These are phyloP conservation scores for Leersia perrieri DNA, from an alignment of 176 grass and related monocot species.

Conservation along the genomic window DNA sequence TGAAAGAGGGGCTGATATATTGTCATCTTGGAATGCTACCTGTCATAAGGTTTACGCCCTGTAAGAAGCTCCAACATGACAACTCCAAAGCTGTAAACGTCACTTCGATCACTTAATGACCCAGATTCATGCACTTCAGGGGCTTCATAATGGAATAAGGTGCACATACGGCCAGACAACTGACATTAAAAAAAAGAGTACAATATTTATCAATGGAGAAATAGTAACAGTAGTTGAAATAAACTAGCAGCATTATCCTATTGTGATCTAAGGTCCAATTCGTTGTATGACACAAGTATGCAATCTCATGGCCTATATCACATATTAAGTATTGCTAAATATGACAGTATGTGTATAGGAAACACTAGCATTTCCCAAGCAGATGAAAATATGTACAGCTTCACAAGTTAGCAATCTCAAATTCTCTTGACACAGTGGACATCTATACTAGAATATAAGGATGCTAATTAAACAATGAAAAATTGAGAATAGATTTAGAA, in stretches of 20 bases:
- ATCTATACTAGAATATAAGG: not conserved
- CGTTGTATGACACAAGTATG: no score
- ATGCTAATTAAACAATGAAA: not conserved
- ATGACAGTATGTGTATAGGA: not conserved
- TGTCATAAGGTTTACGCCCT: conserved; percentile 85
- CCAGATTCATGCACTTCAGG: conserved; percentile 87
- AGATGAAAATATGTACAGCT: not conserved
- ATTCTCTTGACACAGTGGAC: not conserved
- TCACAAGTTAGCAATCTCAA: not conserved
- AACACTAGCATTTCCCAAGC: not conserved
- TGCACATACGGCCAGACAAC: conserved; percentile 58
- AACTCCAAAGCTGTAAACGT: conserved; percentile 93
- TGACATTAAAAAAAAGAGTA: conserved; percentile 42
- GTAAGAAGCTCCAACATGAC: conserved; percentile 99
- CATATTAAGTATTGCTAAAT: not conserved
- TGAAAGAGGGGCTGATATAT: not conserved
- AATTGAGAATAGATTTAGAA: not conserved
- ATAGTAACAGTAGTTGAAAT: not conserved
- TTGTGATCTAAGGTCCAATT: not conserved
- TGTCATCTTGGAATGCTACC: conserved; percentile 36
- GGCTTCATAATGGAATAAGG: conserved; percentile 83
- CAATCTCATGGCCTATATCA: not conserved
- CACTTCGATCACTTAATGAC: conserved; percentile 71
- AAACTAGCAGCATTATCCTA: not conserved
- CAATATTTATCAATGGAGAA: conserved; percentile 13